Conservation (phyloP, 1,284 basidiomycete species). For the Boletus austroedulis region DNA sequence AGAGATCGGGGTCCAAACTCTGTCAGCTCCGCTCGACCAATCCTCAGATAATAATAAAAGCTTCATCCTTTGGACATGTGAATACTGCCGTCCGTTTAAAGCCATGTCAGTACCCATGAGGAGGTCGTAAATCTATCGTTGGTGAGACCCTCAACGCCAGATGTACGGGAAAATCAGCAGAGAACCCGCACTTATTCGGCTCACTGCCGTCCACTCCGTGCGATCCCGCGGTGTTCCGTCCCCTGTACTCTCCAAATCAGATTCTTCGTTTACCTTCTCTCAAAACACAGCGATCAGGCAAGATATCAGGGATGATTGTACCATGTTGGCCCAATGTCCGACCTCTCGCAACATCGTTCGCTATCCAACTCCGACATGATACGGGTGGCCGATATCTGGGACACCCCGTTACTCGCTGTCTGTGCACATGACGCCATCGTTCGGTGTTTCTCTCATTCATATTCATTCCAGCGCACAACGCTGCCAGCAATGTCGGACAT, state of each 20-base stretch:
- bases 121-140: constrained; percentile 16
- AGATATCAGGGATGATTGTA: background rate
- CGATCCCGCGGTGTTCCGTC: constrained; percentile 1
- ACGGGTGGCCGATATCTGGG: constrained; percentile 12
- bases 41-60: background rate
- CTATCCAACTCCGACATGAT: constrained; percentile 16
- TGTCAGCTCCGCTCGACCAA: background rate
- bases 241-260: constrained; percentile 1
- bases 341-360: constrained; percentile 9
- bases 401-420: background rate
- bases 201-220: constrained; percentile 2
- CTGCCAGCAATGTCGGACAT: background rate
- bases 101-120: constrained; percentile 8
- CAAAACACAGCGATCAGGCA: constrained; percentile 10
- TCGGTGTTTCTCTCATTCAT: constrained; percentile 20
- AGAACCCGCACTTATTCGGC: constrained; percentile 17
- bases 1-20: background rate
- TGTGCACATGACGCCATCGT: constrained; percentile 15
- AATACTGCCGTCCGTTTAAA: constrained; percentile 11
- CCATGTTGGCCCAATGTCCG: constrained; percentile 4
- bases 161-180: constrained; percentile 9
- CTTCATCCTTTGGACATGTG: constrained; percentile 8
- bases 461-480: constrained; percentile 7
- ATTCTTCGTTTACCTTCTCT: constrained; percentile 5
- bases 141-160: constrained; percentile 7